These are phyloP conservation scores for Argentina anserina DNA, from an alignment of 306 rosid species.

Conservation along the genomic window DNA sequence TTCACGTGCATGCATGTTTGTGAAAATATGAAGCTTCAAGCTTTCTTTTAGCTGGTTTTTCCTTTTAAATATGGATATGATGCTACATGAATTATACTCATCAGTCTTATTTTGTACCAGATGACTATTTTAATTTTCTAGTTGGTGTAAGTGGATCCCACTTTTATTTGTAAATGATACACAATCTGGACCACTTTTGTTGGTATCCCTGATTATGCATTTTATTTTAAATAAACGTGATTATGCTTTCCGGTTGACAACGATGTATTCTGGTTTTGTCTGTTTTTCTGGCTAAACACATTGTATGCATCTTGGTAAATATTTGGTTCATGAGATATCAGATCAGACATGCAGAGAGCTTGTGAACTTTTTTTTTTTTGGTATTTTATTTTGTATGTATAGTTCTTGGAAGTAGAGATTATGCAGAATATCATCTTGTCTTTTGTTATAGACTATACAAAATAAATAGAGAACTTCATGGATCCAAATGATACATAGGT, in stretches of 20 bases:
- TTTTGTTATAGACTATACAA: neutral
- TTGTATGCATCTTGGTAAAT: neutral
- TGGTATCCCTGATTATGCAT: neutral
- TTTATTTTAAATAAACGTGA: too few relatives aligned
- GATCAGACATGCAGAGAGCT: neutral
- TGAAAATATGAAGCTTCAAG: neutral
- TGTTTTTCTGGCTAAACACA: neutral
- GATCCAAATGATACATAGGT: conserved; percentile 5
- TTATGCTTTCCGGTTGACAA: neutral
- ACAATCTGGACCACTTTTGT: conserved; percentile 1
- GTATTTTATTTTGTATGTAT: neutral
- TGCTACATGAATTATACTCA: neutral
- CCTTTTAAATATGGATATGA: neutral
- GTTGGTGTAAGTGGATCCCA: neutral
- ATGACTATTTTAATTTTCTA: neutral
- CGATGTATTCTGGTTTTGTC: neutral
- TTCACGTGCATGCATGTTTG: conserved; percentile 5
- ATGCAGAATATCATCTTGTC: neutral
- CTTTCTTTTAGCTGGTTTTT: neutral
- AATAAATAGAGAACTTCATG: neutral
- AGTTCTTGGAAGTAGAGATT: neutral
- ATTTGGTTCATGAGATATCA: neutral
- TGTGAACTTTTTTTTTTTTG: neutral
- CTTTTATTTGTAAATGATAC: neutral
- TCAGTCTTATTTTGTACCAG: neutral